Base-by-base conservation (phyloP, 2,329 filamentous ascomycete genomes). In the Penicillium fuscoglaucum region DNA sequence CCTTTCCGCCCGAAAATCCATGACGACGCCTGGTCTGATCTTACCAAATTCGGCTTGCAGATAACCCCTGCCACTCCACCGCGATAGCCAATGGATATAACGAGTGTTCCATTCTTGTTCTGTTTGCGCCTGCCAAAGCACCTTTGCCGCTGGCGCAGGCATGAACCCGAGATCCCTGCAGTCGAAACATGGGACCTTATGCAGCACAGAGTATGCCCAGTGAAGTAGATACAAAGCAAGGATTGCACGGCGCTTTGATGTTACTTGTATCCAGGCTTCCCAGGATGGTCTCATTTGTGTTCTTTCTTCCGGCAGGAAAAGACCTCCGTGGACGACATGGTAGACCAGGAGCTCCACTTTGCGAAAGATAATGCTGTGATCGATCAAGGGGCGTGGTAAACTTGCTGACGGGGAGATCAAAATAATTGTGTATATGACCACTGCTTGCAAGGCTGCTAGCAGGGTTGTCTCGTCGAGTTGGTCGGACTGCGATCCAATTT, bases 211-310 rank as follows among this genome's bases (percentile, higher is more conserved):
- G 54, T 77, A 77, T 4, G 72, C 70, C 75, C 75, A 78, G 49
- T 78, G 70, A 9, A 78, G 54, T 6, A 73, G 64, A 49, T 76
- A 78, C 3, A 77, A 61, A 6, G 68, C 58, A 31, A 76, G 61
- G 1, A 76, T 63, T 3, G 74, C 70, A 31, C 75, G 83, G 12
- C 83, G 81, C 66, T 87, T 87, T 45, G 78, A 76, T 61, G 86
- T 85, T 63, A 87, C 77, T 65, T 84, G 66, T 9, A 76, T 56
- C 75, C 76, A 78, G 10, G 68, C 60, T 21, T 72, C 66, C 73
- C 73, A 78, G 2, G 65, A 59, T 17, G 75, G 76, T 6, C 67
- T 60, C 24, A 48, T 60, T 52, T 72, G 67, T 12, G 66, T 58
- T 7, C 60, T 61, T 57, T 78, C 76, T 54, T 75, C 74, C 44